phyloP scores from a whole-genome alignment of 2,329 filamentous ascomycete species.

The Dactylonectria estremocensis region DNA sequence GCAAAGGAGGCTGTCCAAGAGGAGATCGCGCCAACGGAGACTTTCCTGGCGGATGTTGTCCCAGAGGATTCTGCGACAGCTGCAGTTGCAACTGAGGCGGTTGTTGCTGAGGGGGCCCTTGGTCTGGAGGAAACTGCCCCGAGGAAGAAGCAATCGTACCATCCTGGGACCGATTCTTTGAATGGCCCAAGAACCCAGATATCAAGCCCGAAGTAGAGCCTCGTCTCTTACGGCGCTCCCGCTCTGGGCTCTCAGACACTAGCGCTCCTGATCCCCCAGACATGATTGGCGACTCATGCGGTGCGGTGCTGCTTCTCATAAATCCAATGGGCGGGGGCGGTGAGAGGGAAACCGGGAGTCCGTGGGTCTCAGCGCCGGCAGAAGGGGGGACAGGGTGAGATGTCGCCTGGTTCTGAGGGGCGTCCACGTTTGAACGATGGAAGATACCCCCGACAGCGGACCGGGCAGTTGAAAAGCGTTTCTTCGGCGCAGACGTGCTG shows the following conservation, averaged over 20 bases:
- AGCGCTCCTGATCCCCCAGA: conserved; percentile 15
- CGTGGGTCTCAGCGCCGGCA: conserved; percentile 34
- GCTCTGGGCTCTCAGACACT: conserved; percentile 32
- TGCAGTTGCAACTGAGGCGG: conserved; percentile 28
- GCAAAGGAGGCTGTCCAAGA: conserved; percentile 7
- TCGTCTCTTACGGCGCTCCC: conserved; percentile 48
- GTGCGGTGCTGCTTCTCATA: conserved; percentile 43
- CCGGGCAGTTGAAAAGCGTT: conserved; percentile 60
- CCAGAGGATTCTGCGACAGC: conserved; percentile 30
- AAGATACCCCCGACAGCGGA: conserved; percentile 52
- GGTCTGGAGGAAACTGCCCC: conserved; percentile 21
- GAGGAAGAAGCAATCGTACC: conserved; percentile 13
- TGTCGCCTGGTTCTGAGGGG: conserved; percentile 35
- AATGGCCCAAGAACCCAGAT: conserved; percentile 49
- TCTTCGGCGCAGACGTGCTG: conserved; percentile 53
- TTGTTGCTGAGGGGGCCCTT: conserved; percentile 11
- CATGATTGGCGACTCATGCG: conserved; percentile 35
- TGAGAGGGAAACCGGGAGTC: conserved; percentile 21
- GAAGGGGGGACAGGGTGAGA: conserved; percentile 38
- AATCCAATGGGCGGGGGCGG: conserved; percentile 32
- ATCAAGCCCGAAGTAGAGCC: conserved; percentile 51
- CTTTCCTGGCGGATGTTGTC: conserved; percentile 21
- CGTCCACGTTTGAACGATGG: conserved; percentile 42
- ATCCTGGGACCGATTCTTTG: conserved; percentile 37
- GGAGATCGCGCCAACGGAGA: conserved; percentile 14